Evolutionary conservation across 768 basidiomycete species (phyloP).

Genomic region (Trametes sanguinea): DNA sequence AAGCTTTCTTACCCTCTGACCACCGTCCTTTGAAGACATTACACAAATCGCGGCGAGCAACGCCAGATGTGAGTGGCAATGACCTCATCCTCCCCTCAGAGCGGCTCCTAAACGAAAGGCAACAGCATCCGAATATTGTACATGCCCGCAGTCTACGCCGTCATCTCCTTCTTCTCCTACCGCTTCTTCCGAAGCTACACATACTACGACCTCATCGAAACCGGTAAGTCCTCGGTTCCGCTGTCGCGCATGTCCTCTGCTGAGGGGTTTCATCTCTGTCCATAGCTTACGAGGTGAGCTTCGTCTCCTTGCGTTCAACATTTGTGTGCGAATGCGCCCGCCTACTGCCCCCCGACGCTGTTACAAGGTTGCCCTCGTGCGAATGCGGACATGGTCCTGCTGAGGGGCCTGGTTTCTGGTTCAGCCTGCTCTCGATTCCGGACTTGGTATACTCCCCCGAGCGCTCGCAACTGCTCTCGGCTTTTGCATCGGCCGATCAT

Average conservation of each 20-base stretch:
- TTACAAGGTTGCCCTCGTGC: no score
- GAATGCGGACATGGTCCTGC: no score
- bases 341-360: no score
- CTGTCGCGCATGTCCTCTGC: background rate
- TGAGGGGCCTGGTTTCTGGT: no score
- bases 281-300: slow-evolving; percentile 68
- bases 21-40: slow-evolving; percentile 50
- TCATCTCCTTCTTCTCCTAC: slow-evolving; percentile 86
- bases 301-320: background rate
- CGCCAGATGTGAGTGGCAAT: slow-evolving; percentile 64
- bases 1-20: background rate
- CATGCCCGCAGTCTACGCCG: slow-evolving; percentile 80
- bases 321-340: no score
- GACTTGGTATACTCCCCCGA: no score
- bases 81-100: background rate
- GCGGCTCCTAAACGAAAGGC: background rate
- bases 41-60: slow-evolving; percentile 70
- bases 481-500: no score
- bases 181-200: slow-evolving; percentile 81
- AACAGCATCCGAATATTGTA: slow-evolving; percentile 74
- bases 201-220: slow-evolving; percentile 55
- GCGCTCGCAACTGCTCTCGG: no score
- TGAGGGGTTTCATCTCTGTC: background rate
- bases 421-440: no score
- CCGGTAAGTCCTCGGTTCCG: slow-evolving; percentile 40